phyloP scores from a whole-genome alignment of 2,329 filamentous ascomycete genomes.

The Emmonsiellopsis sp. region DNA sequence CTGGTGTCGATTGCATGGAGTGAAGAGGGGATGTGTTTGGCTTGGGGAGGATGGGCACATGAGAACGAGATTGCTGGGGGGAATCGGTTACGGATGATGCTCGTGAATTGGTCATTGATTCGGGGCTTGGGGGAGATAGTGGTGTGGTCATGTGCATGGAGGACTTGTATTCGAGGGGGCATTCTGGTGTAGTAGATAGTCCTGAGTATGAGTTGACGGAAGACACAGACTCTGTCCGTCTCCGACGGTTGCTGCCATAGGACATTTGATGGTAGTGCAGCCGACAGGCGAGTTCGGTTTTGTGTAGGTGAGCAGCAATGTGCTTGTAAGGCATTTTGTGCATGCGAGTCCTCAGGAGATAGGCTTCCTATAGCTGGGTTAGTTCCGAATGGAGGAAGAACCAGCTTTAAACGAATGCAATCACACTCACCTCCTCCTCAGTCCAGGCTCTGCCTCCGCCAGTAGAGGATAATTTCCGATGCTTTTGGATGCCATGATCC shows the following conservation, averaged over 20 bases:
- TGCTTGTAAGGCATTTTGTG: slow-evolving; percentile 90
- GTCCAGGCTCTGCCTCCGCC: slow-evolving; percentile 75
- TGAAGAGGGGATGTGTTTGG: slow-evolving; percentile 33
- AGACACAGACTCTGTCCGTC: slow-evolving; percentile 62
- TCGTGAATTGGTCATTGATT: slow-evolving; percentile 5
- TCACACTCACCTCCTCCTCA: slow-evolving; percentile 62
- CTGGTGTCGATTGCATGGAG: slow-evolving; percentile 23
- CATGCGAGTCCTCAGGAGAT: slow-evolving; percentile 71
- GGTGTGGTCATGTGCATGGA: slow-evolving; percentile 39
- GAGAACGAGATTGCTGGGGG: slow-evolving; percentile 15
- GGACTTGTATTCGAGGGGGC: slow-evolving; percentile 20
- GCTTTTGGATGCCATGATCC: slow-evolving; percentile 53
- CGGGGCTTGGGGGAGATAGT: slow-evolving; percentile 25
- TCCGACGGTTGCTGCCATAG: slow-evolving; percentile 70
- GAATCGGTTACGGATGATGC: slow-evolving; percentile 4
- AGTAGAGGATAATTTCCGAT: slow-evolving; percentile 58
- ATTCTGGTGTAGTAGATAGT: slow-evolving; percentile 22
- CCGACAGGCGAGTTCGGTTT: slow-evolving; percentile 79
- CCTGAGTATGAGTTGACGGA: slow-evolving; percentile 39
- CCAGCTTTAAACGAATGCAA: neutral
- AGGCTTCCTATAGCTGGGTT: slow-evolving; percentile 53
- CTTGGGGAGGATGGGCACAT: slow-evolving; percentile 23
- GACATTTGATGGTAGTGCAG: slow-evolving; percentile 81
- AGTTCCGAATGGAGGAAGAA: neutral
- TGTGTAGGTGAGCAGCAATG: slow-evolving; percentile 74